phyloP scores from a whole-genome alignment of 73 alveolate species.

The Paramecium sexaurelia region DNA sequence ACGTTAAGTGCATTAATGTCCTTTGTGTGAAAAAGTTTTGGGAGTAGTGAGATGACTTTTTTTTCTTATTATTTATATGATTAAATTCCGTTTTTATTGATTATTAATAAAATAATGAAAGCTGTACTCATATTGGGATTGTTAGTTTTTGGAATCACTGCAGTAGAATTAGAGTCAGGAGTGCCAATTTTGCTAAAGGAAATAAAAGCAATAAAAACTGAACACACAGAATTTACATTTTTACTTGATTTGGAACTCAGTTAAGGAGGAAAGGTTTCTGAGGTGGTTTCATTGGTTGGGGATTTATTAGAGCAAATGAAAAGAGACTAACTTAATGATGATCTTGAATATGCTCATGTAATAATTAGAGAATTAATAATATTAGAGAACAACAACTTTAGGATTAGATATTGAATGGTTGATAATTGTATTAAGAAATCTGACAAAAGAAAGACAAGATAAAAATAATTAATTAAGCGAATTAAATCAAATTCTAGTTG shows the following conservation, averaged over 20 bases:
- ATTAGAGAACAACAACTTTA: constrained; percentile 45
- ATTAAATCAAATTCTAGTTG: not conserved
- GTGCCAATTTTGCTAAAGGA: constrained; percentile 56
- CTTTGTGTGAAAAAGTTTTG: not conserved
- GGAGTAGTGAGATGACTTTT: not conserved
- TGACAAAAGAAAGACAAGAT: constrained; percentile 22
- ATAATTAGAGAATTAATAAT: not conserved
- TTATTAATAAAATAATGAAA: constrained; percentile 21
- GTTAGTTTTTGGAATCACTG: not conserved
- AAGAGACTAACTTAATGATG: constrained; percentile 21
- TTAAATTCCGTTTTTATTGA: constrained; percentile 29
- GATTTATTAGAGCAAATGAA: constrained; percentile 39
- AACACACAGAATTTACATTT: constrained; percentile 10
- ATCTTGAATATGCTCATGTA: constrained; percentile 58
- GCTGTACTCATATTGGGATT: not conserved
- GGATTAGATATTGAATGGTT: constrained; percentile 55
- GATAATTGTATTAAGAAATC: not conserved
- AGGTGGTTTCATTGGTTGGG: constrained; percentile 28
- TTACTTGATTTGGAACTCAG: constrained; percentile 46
- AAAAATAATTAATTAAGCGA: constrained; percentile 13
- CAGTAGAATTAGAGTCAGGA: constrained; percentile 47
- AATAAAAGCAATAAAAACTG: constrained; percentile 41
- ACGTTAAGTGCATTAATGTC: not conserved
- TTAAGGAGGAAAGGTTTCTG: constrained; percentile 35
- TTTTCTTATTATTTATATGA: not conserved